phyloP scores from a whole-genome alignment of 2,329 filamentous ascomycete genomes.

The Claviceps spartinae region DNA sequence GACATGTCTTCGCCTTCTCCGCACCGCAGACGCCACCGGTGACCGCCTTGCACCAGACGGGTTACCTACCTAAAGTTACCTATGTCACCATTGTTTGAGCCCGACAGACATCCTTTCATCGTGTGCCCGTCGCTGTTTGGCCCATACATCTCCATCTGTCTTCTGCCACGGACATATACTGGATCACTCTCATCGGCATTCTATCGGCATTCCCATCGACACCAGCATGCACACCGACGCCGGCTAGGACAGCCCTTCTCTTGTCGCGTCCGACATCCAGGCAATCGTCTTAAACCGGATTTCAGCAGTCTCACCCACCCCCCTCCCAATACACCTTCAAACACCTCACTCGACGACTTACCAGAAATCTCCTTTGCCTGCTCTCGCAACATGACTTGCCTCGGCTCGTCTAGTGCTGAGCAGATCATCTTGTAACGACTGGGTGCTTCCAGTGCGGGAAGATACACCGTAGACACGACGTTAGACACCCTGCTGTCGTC shows the following conservation, averaged over 20 bases:
- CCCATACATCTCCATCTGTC: neutral
- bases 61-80: too few species aligned
- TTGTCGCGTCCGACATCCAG: neutral
- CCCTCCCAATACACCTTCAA: too few species aligned
- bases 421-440: slow-evolving; percentile 19
- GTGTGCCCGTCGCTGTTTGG: neutral
- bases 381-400: slow-evolving; percentile 18
- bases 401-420: slow-evolving; percentile 22
- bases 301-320: too few species aligned
- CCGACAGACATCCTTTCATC: neutral
- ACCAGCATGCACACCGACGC: neutral
- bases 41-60: too few species aligned
- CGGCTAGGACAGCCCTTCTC: neutral
- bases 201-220: neutral
- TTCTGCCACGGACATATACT: neutral
- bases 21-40: neutral
- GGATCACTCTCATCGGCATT: neutral
- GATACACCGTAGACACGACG: neutral
- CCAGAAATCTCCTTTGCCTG: slow-evolving; percentile 1
- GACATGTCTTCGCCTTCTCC: neutral
- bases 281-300: neutral
- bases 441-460: slow-evolving; percentile 4
- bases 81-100: neutral
- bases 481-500: neutral
- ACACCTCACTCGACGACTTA: neutral